Evolutionary conservation across 495 filamentous ascomycete genomes (phyloP).

Genomic region (Paragyromitra xinjiangensis): DNA sequence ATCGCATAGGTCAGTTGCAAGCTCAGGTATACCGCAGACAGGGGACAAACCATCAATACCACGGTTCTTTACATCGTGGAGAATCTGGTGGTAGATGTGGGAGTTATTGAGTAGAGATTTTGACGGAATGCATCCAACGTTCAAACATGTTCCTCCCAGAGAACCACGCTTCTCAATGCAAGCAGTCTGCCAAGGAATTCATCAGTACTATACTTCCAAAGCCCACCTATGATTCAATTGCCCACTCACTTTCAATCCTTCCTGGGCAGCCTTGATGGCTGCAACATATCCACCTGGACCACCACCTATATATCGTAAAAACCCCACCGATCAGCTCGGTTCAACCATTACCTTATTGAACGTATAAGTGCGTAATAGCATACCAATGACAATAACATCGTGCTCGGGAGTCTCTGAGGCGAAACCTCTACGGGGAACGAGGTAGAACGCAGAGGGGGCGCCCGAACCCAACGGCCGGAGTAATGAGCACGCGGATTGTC

Average conservation of each 20-base stretch:
- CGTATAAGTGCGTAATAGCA: background rate
- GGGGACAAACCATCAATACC: conserved; percentile 74
- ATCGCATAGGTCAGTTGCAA: conserved; percentile 34
- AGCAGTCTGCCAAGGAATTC: conserved; percentile 70
- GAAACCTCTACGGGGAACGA: conserved; percentile 53
- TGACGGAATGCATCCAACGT: conserved; percentile 98
- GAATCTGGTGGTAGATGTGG: conserved; percentile 95
- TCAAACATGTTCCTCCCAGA: conserved; percentile 96
- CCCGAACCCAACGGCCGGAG: conserved; percentile 53
- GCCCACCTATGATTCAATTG: conserved; percentile 19
- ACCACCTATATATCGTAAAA: conserved; percentile 72
- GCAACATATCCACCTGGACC: conserved; percentile 99
- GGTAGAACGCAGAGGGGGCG: conserved; percentile 52
- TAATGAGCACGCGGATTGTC: conserved; percentile 53
- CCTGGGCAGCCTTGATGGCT: conserved; percentile 98
- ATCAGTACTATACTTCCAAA: conserved; percentile 23
- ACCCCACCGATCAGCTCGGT: conserved; percentile 33
- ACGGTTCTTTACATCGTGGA: conserved; percentile 95
- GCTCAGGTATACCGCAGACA: background rate
- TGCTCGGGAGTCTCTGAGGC: conserved; percentile 56
- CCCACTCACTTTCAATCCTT: conserved; percentile 85
- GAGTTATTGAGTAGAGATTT: conserved; percentile 99
- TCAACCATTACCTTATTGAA: conserved; percentile 13
- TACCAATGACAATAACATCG: conserved; percentile 59
- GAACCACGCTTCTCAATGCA: conserved; percentile 98